A percentile compares a stretch with the other conserved stretches of the same genome.
Conservation (phyloP, 176 grass and related monocot species). For the Lolium perenne region DNA sequence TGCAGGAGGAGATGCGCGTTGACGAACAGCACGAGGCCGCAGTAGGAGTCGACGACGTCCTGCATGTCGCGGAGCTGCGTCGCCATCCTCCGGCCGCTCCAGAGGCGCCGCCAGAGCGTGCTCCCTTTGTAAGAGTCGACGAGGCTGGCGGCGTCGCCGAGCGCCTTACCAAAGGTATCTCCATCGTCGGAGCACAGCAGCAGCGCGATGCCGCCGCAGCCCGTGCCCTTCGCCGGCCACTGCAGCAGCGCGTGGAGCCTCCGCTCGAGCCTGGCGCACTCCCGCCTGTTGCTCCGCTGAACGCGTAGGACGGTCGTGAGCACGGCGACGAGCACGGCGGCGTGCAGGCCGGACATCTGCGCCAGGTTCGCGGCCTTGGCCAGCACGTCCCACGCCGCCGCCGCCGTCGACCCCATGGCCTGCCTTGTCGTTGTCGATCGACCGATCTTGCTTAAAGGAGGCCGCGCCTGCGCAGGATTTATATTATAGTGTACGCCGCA, state of each 20-base stretch:
- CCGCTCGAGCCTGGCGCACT: constrained; percentile 3
- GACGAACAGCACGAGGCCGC: background rate
- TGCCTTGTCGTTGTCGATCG: too few species aligned
- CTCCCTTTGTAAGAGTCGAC: background rate
- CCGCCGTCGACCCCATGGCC: background rate
- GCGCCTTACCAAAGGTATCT: background rate
- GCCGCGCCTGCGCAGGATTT: too few species aligned
- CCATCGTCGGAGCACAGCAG: background rate
- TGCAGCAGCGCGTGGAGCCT: background rate
- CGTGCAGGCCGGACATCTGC: constrained; percentile 8
- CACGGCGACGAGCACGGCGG: background rate
- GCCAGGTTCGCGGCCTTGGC: background rate
- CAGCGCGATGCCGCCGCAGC: background rate
- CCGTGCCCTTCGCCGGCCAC: background rate
- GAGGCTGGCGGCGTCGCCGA: background rate
- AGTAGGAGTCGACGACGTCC: background rate
- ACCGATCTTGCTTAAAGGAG: too few species aligned
- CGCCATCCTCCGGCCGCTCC: background rate
- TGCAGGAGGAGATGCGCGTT: background rate
- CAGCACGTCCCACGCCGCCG: background rate
- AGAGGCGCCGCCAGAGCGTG: background rate
- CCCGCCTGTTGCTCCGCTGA: background rate
- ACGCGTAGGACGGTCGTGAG: background rate
- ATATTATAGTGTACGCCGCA: too few species aligned
- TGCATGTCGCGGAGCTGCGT: background rate